Conservation (phyloP, 2,329 filamentous ascomycete genomes). For the Clarireedia paspali region DNA sequence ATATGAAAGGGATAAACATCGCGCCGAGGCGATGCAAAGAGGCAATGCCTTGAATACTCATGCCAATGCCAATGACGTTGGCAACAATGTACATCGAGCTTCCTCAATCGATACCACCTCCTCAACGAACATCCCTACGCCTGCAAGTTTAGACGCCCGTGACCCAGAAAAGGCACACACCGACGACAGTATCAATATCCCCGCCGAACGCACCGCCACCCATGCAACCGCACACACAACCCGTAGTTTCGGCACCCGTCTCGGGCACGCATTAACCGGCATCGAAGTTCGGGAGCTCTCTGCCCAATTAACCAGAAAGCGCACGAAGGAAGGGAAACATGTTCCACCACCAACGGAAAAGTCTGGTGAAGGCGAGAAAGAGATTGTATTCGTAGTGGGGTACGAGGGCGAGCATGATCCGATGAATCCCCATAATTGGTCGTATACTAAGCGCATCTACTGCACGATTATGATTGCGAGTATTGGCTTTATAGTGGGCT, state of each 20-base stretch:
- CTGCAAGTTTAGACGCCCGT: conserved; percentile 6
- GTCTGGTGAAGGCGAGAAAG: not conserved
- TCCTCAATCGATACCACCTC: conserved; percentile 15
- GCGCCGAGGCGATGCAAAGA: conserved; percentile 16
- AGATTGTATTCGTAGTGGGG: not conserved
- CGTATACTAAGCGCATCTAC: no score
- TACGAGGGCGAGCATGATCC: not conserved
- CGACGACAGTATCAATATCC: not conserved
- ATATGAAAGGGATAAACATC: conserved; percentile 17
- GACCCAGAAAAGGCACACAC: conserved; percentile 14
- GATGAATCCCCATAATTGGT: not conserved
- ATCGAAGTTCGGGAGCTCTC: not conserved
- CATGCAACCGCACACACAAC: not conserved
- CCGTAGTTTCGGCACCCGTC: not conserved
- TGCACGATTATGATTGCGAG: not conserved
- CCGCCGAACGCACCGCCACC: not conserved
- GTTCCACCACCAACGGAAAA: no score
- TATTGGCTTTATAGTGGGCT: conserved; percentile 36
- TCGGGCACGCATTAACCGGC: not conserved
- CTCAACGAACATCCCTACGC: conserved; percentile 1
- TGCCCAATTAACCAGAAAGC: not conserved
- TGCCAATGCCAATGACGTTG: not conserved
- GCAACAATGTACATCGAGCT: conserved; percentile 5
- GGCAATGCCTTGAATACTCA: conserved; percentile 15
- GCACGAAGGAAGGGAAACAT: not conserved